A percentile compares a stretch with the other conserved stretches of the same genome.
Conservation (phyloP, 495 filamentous ascomycete genomes). For the Neurospora africana region DNA sequence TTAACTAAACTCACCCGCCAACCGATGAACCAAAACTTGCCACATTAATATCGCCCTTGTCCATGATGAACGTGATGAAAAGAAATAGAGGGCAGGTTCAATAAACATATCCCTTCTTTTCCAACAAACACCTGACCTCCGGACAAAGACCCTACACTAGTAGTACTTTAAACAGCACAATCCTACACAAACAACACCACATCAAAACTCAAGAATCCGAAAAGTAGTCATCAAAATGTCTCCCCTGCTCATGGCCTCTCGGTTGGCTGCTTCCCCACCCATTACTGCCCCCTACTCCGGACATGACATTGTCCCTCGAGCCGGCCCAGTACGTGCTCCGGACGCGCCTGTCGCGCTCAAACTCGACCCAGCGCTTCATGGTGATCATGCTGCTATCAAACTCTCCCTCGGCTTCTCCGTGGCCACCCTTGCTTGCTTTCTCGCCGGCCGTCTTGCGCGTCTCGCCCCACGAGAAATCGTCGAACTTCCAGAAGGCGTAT, state of each 20-base stretch:
- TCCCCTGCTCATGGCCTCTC: slow-evolving; percentile 25
- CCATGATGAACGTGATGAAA: neutral
- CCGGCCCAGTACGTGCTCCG: slow-evolving; percentile 34
- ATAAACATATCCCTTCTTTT: neutral
- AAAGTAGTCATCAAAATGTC: slow-evolving; percentile 41
- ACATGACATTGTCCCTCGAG: slow-evolving; percentile 32
- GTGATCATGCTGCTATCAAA: slow-evolving; percentile 97
- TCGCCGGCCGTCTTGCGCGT: slow-evolving; percentile 92
- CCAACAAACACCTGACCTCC: neutral
- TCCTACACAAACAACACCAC: neutral
- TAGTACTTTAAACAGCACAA: neutral
- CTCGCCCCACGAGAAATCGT: slow-evolving; percentile 99
- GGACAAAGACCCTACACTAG: neutral
- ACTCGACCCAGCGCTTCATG: slow-evolving; percentile 97
- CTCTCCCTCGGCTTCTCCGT: slow-evolving; percentile 79
- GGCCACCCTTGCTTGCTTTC: slow-evolving; percentile 62
- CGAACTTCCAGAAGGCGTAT: slow-evolving; percentile 99
- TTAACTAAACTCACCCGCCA: neutral
- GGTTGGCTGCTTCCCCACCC: slow-evolving; percentile 11
- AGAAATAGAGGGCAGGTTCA: neutral
- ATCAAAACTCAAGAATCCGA: slow-evolving; percentile 31
- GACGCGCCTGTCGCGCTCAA: slow-evolving; percentile 52
- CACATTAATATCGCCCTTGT: neutral
- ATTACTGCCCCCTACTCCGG: slow-evolving; percentile 20
- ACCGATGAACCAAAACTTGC: neutral